phyloP scores from a whole-genome alignment of 2,329 filamentous ascomycete genomes.

The Cordyceps fumosorosea region DNA sequence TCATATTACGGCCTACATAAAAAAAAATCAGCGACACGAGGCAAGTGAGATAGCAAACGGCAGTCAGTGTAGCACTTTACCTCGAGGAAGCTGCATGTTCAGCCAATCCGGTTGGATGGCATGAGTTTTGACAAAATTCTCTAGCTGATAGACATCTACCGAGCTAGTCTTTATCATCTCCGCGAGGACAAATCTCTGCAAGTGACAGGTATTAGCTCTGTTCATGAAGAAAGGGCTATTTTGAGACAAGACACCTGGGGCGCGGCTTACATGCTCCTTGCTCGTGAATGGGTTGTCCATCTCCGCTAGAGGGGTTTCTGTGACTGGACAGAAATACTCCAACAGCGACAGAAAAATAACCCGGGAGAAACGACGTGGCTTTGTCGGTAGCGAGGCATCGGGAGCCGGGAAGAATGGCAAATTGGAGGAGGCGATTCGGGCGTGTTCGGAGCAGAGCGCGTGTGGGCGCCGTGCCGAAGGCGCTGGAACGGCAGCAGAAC shows the following conservation, averaged over 20 bases:
- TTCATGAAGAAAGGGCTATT: background rate
- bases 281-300: slow-evolving; percentile 34
- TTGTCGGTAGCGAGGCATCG: slow-evolving; percentile 10
- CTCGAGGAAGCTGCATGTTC: slow-evolving; percentile 41
- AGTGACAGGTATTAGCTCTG: background rate
- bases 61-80: slow-evolving; percentile 25
- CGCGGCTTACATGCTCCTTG: slow-evolving; percentile 42
- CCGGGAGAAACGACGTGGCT: slow-evolving; percentile 6
- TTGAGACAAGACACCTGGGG: background rate
- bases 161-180: slow-evolving; percentile 53
- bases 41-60: too few species aligned
- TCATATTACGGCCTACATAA: slow-evolving; percentile 38
- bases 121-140: slow-evolving; percentile 39
- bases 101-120: slow-evolving; percentile 39
- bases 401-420: background rate
- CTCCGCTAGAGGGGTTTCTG: background rate
- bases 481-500: background rate
- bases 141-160: slow-evolving; percentile 39
- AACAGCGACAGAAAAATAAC: background rate
- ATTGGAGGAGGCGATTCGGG: background rate
- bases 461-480: background rate
- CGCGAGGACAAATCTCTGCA: slow-evolving; percentile 50
- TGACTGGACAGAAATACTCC: background rate
- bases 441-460: background rate
- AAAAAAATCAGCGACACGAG: slow-evolving; percentile 1